A percentile compares a stretch with the other conserved stretches of the same genome.
Conservation (phyloP, 2,329 filamentous ascomycete genomes). For the Endothia cerciana region DNA sequence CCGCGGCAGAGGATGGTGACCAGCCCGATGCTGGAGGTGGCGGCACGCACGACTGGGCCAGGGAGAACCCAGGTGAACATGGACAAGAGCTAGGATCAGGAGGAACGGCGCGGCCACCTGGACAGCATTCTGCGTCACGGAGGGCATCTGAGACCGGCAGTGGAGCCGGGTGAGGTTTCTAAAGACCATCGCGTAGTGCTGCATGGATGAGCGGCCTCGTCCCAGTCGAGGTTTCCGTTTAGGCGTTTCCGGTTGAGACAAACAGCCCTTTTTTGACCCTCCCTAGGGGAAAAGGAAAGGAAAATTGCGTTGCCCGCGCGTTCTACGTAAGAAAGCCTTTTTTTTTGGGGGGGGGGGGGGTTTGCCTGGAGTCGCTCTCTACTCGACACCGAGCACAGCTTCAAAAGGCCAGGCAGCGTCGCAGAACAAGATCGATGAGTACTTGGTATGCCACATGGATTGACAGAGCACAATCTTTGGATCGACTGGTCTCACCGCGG, state of each 20-base stretch:
- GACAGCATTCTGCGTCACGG: not conserved
- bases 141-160: conserved; percentile 7
- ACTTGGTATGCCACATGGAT: not conserved
- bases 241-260: not conserved
- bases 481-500: not conserved
- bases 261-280: not conserved
- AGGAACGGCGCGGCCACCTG: not conserved
- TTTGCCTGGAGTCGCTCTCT: not conserved
- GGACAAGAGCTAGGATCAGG: not conserved
- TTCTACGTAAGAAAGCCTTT: not conserved
- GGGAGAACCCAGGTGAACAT: not conserved
- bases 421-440: not conserved
- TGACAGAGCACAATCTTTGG: not conserved
- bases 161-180: not conserved
- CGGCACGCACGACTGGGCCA: not conserved
- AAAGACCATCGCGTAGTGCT: not conserved
- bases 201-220: not conserved
- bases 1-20: conserved; percentile 20
- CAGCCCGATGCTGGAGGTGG: not conserved
- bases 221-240: not conserved
- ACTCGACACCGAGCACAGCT: not conserved
- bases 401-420: not conserved
- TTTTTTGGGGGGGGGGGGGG: not conserved
- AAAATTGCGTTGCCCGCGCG: not conserved
- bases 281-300: no score